Conservation (phyloP, 768 basidiomycete species). For the Flagelloscypha sp. region DNA sequence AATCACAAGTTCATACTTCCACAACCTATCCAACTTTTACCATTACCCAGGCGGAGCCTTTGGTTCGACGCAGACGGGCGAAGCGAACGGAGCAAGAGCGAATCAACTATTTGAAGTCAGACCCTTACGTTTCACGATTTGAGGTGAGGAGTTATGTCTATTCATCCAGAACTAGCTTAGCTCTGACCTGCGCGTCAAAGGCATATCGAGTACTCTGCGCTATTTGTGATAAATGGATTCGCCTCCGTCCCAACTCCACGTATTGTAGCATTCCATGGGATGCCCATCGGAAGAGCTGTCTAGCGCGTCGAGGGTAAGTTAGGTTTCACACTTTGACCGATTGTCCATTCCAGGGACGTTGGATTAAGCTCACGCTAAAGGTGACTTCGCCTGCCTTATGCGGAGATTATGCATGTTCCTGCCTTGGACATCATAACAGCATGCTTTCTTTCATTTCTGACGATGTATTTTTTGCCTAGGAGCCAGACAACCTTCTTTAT, state of each 20-base stretch:
- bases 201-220: constrained; percentile 74
- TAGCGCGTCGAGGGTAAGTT: constrained; percentile 68
- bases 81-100: constrained; percentile 48
- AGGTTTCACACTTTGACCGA: constrained; percentile 1
- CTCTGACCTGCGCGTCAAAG: constrained; percentile 59
- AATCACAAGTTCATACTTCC: no score
- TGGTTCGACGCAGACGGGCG: constrained; percentile 54
- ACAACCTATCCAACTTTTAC: no score
- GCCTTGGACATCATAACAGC: no score
- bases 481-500: not conserved
- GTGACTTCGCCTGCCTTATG: no score
- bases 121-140: constrained; percentile 11
- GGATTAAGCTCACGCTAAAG: no score
- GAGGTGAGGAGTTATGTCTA: no score
- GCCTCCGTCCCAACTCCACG: constrained; percentile 77
- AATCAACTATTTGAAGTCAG: constrained; percentile 30
- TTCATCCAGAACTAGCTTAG: constrained; percentile 72
- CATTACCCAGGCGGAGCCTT: constrained; percentile 37
- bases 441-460: no score
- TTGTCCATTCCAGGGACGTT: no score
- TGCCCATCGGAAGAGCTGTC: constrained; percentile 74
- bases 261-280: constrained; percentile 89
- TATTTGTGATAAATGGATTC: constrained; percentile 79
- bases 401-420: no score
- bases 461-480: not conserved